A percentile compares a stretch with the other conserved stretches of the same genome.
Evolutionary conservation across 2,329 filamentous ascomycete genomes (phyloP).

Genomic region (Xylaria arbuscula): DNA sequence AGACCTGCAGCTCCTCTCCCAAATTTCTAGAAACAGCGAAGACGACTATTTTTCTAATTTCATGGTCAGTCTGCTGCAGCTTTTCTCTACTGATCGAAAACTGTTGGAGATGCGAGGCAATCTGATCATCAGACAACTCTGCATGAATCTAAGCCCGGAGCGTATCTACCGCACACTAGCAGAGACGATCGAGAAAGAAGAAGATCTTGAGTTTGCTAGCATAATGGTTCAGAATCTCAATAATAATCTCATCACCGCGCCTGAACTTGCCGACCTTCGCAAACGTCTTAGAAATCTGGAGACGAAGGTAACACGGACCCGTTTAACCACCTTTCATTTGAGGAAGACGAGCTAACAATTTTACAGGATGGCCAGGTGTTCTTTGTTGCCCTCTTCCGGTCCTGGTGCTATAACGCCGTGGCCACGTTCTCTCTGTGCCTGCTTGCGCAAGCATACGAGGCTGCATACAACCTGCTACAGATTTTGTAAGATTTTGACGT

Average conservation of each 20-base stretch:
- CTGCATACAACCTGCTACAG: slow-evolving; percentile 94
- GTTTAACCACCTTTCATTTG: neutral
- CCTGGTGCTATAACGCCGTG: slow-evolving; percentile 98
- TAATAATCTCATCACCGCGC: slow-evolving; percentile 98
- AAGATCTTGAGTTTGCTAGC: slow-evolving; percentile 97
- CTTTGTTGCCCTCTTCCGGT: slow-evolving; percentile 92
- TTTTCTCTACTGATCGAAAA: slow-evolving; percentile 94
- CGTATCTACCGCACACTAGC: slow-evolving; percentile 95
- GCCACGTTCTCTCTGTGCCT: slow-evolving; percentile 96
- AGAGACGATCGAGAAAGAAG: slow-evolving; percentile 96
- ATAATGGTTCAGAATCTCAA: slow-evolving; percentile 99
- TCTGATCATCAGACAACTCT: slow-evolving; percentile 94
- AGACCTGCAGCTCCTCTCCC: slow-evolving; percentile 90
- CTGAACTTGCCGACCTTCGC: slow-evolving; percentile 88
- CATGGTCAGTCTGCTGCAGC: slow-evolving; percentile 94
- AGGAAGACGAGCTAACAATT: slow-evolving; percentile 29
- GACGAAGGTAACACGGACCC: slow-evolving; percentile 69
- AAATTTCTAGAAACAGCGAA: slow-evolving; percentile 96
- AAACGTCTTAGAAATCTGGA: slow-evolving; percentile 92
- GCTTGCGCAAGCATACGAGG: slow-evolving; percentile 96
- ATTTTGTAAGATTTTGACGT: slow-evolving; percentile 76
- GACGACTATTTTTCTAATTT: slow-evolving; percentile 98
- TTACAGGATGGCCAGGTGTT: slow-evolving; percentile 89
- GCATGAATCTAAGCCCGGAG: slow-evolving; percentile 90
- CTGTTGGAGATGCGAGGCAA: slow-evolving; percentile 93